phyloP scores from a whole-genome alignment of 2,329 filamentous ascomycete genomes.

The Laburnicola sp. region DNA sequence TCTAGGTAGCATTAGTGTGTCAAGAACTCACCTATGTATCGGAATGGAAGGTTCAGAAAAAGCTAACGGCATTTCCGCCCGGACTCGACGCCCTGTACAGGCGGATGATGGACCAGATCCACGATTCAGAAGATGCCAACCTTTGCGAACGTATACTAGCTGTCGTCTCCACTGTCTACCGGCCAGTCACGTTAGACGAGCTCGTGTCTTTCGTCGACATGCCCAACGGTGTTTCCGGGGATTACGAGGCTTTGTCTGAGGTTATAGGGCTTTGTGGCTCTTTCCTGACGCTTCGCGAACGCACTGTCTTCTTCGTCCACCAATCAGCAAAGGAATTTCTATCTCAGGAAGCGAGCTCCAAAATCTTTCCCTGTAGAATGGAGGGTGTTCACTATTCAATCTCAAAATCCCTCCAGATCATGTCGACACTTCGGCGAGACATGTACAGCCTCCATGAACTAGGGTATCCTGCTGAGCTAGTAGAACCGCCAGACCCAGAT shows the following conservation, averaged over 20 bases:
- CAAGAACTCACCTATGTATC: too few species aligned
- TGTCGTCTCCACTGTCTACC: constrained; percentile 33
- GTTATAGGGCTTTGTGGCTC: constrained; percentile 46
- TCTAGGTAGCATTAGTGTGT: too few species aligned
- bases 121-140: constrained; percentile 33
- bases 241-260: constrained; percentile 20
- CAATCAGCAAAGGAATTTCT: background rate
- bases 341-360: too few species aligned
- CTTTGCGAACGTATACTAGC: constrained; percentile 24
- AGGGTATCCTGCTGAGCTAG: too few species aligned
- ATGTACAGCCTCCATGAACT: too few species aligned
- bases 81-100: constrained; percentile 45
- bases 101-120: constrained; percentile 45
- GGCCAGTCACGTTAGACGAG: constrained; percentile 45
- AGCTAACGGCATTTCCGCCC: constrained; percentile 1
- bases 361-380: too few species aligned
- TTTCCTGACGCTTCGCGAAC: constrained; percentile 26
- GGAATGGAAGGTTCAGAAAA: too few species aligned
- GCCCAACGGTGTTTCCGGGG: constrained; percentile 8
- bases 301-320: background rate
- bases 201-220: constrained; percentile 26
- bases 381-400: too few species aligned
- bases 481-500: too few species aligned
- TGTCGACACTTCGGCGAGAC: too few species aligned
- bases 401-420: too few species aligned